Evolutionary conservation across 2,329 filamentous ascomycete genomes (phyloP), one percentile per base, ranked within the genome.

Genomic region (Exophiala mesophila): DNA sequence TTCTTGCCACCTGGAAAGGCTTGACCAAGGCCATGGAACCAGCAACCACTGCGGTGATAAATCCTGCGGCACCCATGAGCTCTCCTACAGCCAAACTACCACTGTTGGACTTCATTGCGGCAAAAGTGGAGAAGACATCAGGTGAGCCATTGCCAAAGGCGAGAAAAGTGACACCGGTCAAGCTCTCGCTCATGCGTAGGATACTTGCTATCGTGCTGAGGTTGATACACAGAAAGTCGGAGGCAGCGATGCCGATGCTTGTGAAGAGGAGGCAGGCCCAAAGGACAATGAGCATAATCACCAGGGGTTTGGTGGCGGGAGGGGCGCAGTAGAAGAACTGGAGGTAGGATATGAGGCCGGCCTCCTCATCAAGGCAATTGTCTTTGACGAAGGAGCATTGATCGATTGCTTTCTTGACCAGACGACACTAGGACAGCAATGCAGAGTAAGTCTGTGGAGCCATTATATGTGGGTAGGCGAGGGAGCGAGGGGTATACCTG

Each of bases 161-260:
- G 39, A 98, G 70, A 58, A 98, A 94, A 0, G 92, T 98, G 19
- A 98, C 94, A 24, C 92, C 92, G 0, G 92, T 88, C 65, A 98
- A 76, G 63, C 88, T 97, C 69, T 98, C 89, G 63, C 89, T 96
- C 71, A 98, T 83, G 15, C 90, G 89, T 19, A 97, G 73, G 39
- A 96, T 80, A 43, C 76, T 83, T 16, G 92, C 83, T 56, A 98
- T 92, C 9, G 92, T 97, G 64, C 86, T 92, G 23, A 98, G 75
- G 60, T 98, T 95, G 67, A 97, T 80, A 66, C 89, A 97, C 67
- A 98, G 92, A 71, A 98, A 98, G 67, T 98, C 92, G 65, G 88
- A 96, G 16, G 92, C 92, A 10, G 92, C 92, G 52, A 98, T 96
- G 46, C 92, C 92, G 52, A 98, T 96, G 10, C 92, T 97, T 55